Percentiles rank a stretch among this genome's conserved stretches.
Conservation (phyloP, 345 rosid species). For the Rhodomyrtus tomentosa region DNA sequence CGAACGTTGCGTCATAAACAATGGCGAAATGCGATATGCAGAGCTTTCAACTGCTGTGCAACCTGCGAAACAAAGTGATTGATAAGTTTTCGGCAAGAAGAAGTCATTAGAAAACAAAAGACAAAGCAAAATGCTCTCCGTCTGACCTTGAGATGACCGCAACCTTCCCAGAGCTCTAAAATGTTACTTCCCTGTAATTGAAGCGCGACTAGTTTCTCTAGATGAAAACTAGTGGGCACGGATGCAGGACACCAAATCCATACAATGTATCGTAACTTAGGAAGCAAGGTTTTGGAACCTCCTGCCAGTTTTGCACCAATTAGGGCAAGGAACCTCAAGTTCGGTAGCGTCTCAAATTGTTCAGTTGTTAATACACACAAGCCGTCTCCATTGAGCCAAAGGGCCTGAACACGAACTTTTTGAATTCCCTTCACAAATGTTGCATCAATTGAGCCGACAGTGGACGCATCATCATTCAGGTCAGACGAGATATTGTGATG, state of each 20-base stretch:
- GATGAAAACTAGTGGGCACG: background rate
- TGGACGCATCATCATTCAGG: background rate
- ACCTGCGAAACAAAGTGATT: background rate
- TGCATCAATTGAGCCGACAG: background rate
- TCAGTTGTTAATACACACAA: background rate
- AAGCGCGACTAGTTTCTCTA: background rate
- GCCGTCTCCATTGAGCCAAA: background rate
- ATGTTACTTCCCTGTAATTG: fast-evolving
- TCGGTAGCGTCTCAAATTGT: background rate
- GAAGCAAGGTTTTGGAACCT: background rate
- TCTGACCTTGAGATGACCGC: background rate
- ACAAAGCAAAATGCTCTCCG: background rate
- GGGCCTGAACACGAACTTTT: background rate
- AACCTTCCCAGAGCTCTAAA: background rate
- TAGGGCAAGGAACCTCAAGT: background rate
- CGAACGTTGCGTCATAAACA: too few species aligned
- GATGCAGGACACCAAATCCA: fast-evolving
- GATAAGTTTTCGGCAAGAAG: fast-evolving
- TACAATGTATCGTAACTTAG: background rate
- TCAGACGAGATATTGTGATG: background rate
- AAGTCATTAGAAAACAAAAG: background rate
- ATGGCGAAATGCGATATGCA: too few species aligned
- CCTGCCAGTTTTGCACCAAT: fast-evolving
- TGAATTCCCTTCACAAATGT: background rate
- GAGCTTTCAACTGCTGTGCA: background rate